Evolutionary conservation across 371 early-diverging fungal species (phyloP).

Genomic region (Apophysomyces variabilis): DNA sequence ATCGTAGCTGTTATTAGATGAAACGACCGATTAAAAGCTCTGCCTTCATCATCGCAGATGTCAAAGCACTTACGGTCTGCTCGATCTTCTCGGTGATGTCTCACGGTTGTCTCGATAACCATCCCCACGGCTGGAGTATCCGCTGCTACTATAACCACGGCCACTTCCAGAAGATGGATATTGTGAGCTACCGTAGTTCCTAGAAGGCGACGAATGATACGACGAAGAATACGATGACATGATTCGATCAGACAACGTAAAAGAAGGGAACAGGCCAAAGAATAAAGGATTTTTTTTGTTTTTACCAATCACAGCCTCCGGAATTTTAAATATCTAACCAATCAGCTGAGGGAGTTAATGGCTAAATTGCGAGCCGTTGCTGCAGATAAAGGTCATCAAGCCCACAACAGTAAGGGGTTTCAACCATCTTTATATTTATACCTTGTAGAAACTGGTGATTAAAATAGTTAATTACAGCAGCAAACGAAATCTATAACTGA

Average conservation of each 20-base stretch:
- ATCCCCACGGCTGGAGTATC: constrained; percentile 20
- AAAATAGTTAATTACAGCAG: too few species aligned
- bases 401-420: too few species aligned
- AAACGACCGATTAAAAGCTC: background rate
- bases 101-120: constrained; percentile 42
- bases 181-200: constrained; percentile 18
- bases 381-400: too few species aligned
- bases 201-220: constrained; percentile 19
- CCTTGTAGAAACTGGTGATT: too few species aligned
- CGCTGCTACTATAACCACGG: constrained; percentile 16
- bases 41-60: background rate
- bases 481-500: too few species aligned
- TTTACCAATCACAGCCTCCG: background rate
- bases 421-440: too few species aligned
- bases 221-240: constrained; percentile 27
- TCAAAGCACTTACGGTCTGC: constrained; percentile 34
- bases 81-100: constrained; percentile 46
- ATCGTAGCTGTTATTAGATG: constrained; percentile 40
- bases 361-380: too few species aligned
- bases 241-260: constrained; percentile 11
- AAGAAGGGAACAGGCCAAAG: background rate
- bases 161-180: constrained; percentile 23
- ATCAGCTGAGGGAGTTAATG: too few species aligned
- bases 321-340: background rate
- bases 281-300: constrained; percentile 9